phyloP scores from a whole-genome alignment of 306 rosid genomes.

The Prunus mira region DNA sequence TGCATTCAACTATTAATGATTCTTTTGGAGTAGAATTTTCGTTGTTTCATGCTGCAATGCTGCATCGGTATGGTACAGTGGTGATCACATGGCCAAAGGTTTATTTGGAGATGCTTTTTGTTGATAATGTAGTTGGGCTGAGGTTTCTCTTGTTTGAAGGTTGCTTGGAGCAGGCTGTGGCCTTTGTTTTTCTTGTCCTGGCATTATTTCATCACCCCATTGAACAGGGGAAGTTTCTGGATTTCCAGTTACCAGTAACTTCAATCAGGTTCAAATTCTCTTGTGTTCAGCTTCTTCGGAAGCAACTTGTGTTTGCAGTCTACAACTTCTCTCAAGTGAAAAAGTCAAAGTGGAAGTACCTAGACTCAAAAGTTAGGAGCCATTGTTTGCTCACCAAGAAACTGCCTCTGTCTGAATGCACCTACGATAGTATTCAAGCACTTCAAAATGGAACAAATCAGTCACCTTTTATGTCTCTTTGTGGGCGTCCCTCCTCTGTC shows the following conservation, averaged over 20 bases:
- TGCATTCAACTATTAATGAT: slow-evolving; percentile 32
- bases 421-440: slow-evolving; percentile 77
- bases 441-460: slow-evolving; percentile 57
- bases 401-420: slow-evolving; percentile 78
- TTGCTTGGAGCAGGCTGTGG: slow-evolving; percentile 65
- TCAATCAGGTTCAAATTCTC: slow-evolving; percentile 82
- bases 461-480: slow-evolving; percentile 28
- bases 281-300: slow-evolving; percentile 41
- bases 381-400: slow-evolving; percentile 69
- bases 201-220: slow-evolving; percentile 50
- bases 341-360: slow-evolving; percentile 63
- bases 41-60: slow-evolving; percentile 45
- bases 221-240: slow-evolving; percentile 42
- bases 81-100: slow-evolving; percentile 71
- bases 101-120: slow-evolving; percentile 81
- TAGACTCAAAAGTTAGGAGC: slow-evolving; percentile 63
- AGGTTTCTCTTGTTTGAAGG: slow-evolving; percentile 81
- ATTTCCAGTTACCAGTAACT: slow-evolving; percentile 68
- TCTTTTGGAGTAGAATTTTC: slow-evolving; percentile 42
- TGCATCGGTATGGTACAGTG: slow-evolving; percentile 56
- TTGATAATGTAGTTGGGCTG: slow-evolving; percentile 82
- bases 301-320: slow-evolving; percentile 75
- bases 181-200: slow-evolving; percentile 58
- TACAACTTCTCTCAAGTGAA: slow-evolving; percentile 60
- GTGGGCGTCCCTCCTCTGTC: slow-evolving; percentile 31